phyloP scores from a whole-genome alignment of 768 basidiomycete genomes.

The Phanerodontia chrysosporium region DNA sequence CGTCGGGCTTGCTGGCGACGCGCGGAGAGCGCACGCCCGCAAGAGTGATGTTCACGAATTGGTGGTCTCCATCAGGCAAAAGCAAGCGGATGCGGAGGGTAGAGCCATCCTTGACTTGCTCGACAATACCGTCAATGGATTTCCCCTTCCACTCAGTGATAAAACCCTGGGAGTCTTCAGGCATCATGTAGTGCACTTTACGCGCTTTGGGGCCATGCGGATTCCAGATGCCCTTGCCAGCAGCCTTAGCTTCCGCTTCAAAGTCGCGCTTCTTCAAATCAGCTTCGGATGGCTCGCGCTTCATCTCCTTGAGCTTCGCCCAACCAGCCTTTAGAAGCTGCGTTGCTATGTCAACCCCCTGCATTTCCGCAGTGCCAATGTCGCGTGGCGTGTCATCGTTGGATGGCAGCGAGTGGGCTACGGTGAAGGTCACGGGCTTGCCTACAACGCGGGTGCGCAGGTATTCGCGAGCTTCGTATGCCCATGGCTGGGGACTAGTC shows the following conservation, averaged over 20 bases:
- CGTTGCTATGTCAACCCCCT: conserved; percentile 63
- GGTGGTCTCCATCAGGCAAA: conserved; percentile 86
- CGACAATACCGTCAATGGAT: conserved; percentile 85
- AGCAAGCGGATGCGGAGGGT: conserved; percentile 85
- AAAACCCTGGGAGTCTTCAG: conserved; percentile 83
- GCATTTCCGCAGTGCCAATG: conserved; percentile 71
- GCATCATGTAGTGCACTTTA: conserved; percentile 79
- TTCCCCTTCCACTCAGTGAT: conserved; percentile 91
- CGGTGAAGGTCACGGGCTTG: conserved; percentile 83
- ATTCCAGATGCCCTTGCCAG: conserved; percentile 85
- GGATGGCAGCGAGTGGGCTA: conserved; percentile 73
- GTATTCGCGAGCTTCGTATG: conserved; percentile 92
- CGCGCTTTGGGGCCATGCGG: conserved; percentile 69
- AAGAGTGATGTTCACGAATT: conserved; percentile 80
- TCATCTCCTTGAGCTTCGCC: conserved; percentile 87
- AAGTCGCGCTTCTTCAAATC: conserved; percentile 67
- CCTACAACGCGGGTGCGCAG: conserved; percentile 82
- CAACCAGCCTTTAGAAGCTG: conserved; percentile 89
- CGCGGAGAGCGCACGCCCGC: conserved; percentile 80
- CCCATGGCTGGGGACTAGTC: conserved; percentile 61
- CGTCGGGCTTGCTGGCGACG: conserved; percentile 65
- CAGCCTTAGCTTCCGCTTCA: conserved; percentile 70
- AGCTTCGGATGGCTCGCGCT: conserved; percentile 78
- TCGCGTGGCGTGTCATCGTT: conserved; percentile 78
- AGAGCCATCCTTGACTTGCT: conserved; percentile 90